Conservation (phyloP, 163 green algal species). For the Volvox carteri region DNA sequence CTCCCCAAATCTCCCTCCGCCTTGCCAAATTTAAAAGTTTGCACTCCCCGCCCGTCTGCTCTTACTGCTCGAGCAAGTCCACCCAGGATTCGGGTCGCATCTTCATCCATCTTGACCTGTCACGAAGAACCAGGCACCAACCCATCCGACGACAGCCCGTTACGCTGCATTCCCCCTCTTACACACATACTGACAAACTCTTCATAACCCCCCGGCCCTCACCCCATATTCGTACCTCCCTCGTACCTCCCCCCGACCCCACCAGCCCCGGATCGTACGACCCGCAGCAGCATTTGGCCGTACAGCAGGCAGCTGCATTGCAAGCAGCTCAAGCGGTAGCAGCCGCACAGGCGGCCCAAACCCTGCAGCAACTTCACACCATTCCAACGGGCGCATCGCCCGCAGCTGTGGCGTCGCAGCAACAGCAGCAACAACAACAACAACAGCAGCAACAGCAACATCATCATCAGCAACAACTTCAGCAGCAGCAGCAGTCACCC, state of each 20-base stretch:
- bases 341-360: slow-evolving; percentile 4
- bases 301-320: slow-evolving; percentile 53
- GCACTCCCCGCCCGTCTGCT: too few species aligned
- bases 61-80: too few species aligned
- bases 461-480: slow-evolving; percentile 19
- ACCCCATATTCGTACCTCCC: neutral
- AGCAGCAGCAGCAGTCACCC: neutral
- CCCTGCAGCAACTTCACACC: slow-evolving; percentile 60
- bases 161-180: too few species aligned
- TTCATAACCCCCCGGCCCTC: neutral
- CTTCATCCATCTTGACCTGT: too few species aligned
- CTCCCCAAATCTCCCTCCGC: too few species aligned
- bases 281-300: slow-evolving; percentile 15
- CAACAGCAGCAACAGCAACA: slow-evolving; percentile 63
- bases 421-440: slow-evolving; percentile 59
- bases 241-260: neutral
- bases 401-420: neutral
- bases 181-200: too few species aligned
- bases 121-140: too few species aligned
- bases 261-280: slow-evolving; percentile 32
- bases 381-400: too few species aligned
- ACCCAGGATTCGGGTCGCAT: too few species aligned
- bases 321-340: slow-evolving; percentile 61
- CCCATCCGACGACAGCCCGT: too few species aligned
- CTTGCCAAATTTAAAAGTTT: too few species aligned